These are phyloP conservation scores for Kodamaea arcana DNA, from an alignment of 1,139 yeast genomes.

Conservation along the genomic window DNA sequence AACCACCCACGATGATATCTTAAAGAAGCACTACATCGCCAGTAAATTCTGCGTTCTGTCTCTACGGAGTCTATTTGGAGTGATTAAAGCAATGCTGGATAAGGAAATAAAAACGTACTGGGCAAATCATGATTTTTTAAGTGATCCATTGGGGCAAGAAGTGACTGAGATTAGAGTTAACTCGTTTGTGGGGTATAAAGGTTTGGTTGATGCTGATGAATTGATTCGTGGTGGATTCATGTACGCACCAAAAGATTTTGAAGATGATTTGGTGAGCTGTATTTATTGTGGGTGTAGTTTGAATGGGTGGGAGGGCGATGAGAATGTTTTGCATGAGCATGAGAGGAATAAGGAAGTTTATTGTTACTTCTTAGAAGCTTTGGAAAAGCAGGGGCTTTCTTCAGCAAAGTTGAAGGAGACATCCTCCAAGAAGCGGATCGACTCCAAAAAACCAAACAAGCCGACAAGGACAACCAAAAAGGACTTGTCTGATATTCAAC, in stretches of 20 bases:
- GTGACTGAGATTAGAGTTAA: background rate
- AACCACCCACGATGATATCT: constrained; percentile 25
- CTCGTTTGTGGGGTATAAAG: background rate
- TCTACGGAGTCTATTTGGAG: constrained; percentile 27
- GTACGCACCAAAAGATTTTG: constrained; percentile 37
- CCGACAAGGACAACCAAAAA: background rate
- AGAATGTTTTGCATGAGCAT: constrained; percentile 60
- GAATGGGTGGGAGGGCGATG: constrained; percentile 69
- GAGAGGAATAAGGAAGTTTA: constrained; percentile 33
- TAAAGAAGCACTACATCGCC: constrained; percentile 42
- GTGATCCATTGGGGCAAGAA: background rate
- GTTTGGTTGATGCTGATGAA: constrained; percentile 33
- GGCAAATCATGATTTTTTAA: constrained; percentile 8
- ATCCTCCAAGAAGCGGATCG: too few species aligned
- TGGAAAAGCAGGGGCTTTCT: background rate
- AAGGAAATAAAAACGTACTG: constrained; percentile 9
- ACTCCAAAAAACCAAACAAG: background rate
- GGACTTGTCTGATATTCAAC: background rate
- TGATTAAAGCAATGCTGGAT: constrained; percentile 9
- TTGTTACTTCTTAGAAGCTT: constrained; percentile 45
- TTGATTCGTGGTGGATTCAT: constrained; percentile 55
- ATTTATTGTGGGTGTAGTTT: constrained; percentile 65
- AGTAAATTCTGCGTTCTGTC: constrained; percentile 18
- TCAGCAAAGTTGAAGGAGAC: background rate
- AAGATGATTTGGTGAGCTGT: constrained; percentile 67